These are phyloP conservation scores for Ettlia oleoabundans DNA, from an alignment of 139 green algal species.

Conservation along the genomic window DNA sequence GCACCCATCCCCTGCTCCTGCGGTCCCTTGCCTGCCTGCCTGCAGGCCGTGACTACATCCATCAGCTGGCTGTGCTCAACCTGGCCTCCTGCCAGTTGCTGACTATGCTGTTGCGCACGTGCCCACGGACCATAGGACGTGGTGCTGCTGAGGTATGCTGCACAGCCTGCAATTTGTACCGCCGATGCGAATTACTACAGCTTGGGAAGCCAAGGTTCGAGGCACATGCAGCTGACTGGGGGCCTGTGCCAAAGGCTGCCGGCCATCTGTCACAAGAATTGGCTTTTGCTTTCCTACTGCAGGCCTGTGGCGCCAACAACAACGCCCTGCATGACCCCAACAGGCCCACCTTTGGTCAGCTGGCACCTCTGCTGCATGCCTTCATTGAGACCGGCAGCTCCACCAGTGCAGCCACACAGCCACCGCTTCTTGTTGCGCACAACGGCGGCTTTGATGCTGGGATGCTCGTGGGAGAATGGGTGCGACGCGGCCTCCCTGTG, in stretches of 20 bases:
- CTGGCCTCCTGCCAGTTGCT: constrained; percentile 12
- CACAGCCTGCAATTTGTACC: too few species aligned
- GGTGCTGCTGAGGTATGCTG: neutral
- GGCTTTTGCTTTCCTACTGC: neutral
- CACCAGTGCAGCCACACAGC: neutral
- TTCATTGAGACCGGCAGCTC: neutral
- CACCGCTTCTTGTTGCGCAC: constrained; percentile 12
- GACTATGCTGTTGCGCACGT: constrained; percentile 17
- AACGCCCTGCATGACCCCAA: constrained; percentile 3
- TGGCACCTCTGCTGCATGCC: constrained; percentile 11
- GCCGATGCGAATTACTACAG: too few species aligned
- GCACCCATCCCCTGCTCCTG: too few species aligned
- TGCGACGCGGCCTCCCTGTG: constrained; percentile 1
- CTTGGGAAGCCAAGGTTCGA: too few species aligned
- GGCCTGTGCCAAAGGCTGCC: too few species aligned
- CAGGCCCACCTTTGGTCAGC: constrained; percentile 31
- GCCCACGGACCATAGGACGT: neutral
- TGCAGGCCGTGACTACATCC: constrained; percentile 21
- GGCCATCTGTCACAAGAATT: too few species aligned
- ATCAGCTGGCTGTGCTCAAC: constrained; percentile 29
- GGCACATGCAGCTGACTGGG: too few species aligned
- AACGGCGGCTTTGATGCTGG: constrained; percentile 15
- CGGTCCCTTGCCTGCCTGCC: too few species aligned
- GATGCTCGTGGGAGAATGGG: constrained; percentile 16
- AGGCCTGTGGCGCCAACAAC: constrained; percentile 16